Evolutionary conservation across 495 filamentous ascomycete genomes (phyloP).

Genomic region (Talaromyces trachyspermus): DNA sequence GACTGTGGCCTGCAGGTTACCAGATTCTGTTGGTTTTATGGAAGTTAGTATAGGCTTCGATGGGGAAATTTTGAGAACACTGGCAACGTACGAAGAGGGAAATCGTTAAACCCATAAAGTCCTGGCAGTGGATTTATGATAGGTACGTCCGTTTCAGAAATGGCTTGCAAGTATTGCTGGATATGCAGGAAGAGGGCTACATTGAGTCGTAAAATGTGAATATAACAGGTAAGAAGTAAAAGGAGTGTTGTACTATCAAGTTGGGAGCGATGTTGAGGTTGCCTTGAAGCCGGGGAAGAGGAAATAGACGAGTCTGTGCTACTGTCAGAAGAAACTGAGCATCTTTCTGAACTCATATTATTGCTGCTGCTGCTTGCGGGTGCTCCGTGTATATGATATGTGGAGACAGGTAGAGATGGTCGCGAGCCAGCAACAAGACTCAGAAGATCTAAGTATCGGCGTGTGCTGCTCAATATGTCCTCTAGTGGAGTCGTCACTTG

Average conservation of each 20-base stretch:
- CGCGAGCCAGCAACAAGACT: not conserved
- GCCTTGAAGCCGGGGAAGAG: not conserved
- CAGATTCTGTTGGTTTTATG: not conserved
- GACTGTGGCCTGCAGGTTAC: not conserved
- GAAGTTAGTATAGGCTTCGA: not conserved
- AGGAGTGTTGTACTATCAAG: not conserved
- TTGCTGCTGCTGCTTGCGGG: not conserved
- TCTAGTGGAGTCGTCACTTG: not conserved
- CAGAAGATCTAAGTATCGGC: not conserved
- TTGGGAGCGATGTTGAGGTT: not conserved
- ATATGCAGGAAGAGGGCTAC: not conserved
- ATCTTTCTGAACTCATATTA: not conserved
- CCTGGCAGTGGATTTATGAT: not conserved
- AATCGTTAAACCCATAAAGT: not conserved
- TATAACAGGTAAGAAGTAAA: constrained; percentile 1
- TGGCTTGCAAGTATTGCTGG: not conserved
- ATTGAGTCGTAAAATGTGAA: not conserved
- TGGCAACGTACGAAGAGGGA: not conserved
- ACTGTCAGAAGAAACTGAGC: not conserved
- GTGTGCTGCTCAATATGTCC: constrained; percentile 1
- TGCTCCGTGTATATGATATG: not conserved
- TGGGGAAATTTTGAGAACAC: not conserved
- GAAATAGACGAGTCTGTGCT: not conserved
- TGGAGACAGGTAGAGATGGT: not conserved
- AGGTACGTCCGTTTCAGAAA: not conserved